These are phyloP conservation scores for Apiotrichum sp. DNA, from an alignment of 1,284 basidiomycete species.

Conservation along the genomic window DNA sequence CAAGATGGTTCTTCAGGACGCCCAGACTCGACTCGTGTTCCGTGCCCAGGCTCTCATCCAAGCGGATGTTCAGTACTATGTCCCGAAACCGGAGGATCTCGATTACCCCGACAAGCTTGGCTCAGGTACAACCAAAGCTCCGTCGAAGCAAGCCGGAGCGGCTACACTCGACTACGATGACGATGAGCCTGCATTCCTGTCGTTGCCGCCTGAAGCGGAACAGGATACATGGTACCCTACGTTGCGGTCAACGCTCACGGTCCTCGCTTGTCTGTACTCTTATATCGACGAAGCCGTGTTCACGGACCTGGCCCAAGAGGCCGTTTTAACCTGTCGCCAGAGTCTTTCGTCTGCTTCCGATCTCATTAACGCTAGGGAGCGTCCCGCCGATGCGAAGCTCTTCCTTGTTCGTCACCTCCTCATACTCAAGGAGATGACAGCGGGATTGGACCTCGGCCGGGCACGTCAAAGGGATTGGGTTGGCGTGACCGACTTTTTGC, in stretches of 20 bases:
- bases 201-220: slow-evolving; percentile 62
- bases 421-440: slow-evolving; percentile 80
- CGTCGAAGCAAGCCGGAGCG: slow-evolving; percentile 13
- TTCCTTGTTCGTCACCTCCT: slow-evolving; percentile 86
- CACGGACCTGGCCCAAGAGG: slow-evolving; percentile 87
- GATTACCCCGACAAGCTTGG: slow-evolving; percentile 68
- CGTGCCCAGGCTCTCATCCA: slow-evolving; percentile 85
- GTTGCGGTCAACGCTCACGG: slow-evolving; percentile 74
- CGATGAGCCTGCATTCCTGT: slow-evolving; percentile 56
- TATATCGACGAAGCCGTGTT: slow-evolving; percentile 89
- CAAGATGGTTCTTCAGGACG: slow-evolving; percentile 84
- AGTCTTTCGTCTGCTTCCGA: slow-evolving; percentile 68
- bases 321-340: slow-evolving; percentile 68
- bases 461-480: slow-evolving; percentile 45
- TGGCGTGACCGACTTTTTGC: slow-evolving; percentile 58
- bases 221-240: slow-evolving; percentile 86
- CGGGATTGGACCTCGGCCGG: slow-evolving; percentile 61
- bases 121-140: slow-evolving; percentile 7
- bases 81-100: slow-evolving; percentile 63
- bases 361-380: slow-evolving; percentile 54
- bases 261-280: slow-evolving; percentile 76
- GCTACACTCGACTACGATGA: slow-evolving; percentile 38
- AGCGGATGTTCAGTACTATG: slow-evolving; percentile 74
- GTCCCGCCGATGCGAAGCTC: slow-evolving; percentile 59
- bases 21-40: slow-evolving; percentile 87